Evolutionary conservation across 495 filamentous ascomycete species (phyloP), one percentile per base, ranked within the genome.

Genomic region (Penicillium waksmanii): DNA sequence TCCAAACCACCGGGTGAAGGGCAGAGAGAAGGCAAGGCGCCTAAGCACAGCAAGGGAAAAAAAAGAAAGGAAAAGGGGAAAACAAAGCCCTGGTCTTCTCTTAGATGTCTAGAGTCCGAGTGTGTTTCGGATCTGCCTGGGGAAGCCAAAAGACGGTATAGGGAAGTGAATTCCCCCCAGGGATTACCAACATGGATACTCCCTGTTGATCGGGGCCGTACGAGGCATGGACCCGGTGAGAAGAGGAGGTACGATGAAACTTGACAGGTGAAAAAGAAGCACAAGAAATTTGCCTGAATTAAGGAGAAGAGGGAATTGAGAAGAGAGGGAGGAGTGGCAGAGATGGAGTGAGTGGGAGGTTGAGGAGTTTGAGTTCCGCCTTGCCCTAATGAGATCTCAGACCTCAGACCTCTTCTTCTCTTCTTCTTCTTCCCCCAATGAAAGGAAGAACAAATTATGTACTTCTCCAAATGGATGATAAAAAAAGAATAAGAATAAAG

Each of bases 21-120:
- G 33, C 12, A 34, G 35, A n/a, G 9, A 7, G 21, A n/a, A 25
- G 21, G 23, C 18, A 48, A 27, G 46, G 23, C 11, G 46, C 23
- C 19, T 48, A 25, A 31, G 35, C 36, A 40, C 40, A 36, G 27
- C n/a, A 44, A 21, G 55, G 43, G n/a, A 3, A 23, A 23, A 42
- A 34, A 50, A 50, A 21, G 23, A 50, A 48, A 49, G 49, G 19
- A 34, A 51, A 38, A 48, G 6, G 17, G 8, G 46, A 49, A 47
- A 42, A 56, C 31, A 17, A 55, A 43, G 35, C 36, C 40, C 50
- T 44, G 34, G 44, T 34, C 33, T 18, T 21, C 13, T n/a, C 47
- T 31, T 56, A 53, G 54, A 63, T 48, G 48, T 43, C 53, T 57
- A 55, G 61, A 66, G 53, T 63, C 64, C 64, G 64, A 63, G 57